Evolutionary conservation across 1,284 basidiomycete species (phyloP).

Genomic region (Moniliophthora roreri): DNA sequence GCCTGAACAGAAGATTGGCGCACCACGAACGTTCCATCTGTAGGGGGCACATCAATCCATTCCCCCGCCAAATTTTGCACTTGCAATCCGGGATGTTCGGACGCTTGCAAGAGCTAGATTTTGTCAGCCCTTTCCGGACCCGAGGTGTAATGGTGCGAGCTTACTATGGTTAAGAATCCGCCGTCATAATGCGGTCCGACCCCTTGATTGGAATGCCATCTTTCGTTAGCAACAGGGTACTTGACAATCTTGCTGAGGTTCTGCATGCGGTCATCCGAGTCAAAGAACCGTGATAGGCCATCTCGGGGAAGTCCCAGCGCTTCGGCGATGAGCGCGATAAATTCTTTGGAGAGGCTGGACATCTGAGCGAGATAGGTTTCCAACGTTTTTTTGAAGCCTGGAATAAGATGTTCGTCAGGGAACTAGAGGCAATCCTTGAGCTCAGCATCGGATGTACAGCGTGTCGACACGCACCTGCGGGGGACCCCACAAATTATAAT

Average conservation of each 20-base stretch:
- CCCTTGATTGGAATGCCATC: conserved; percentile 43
- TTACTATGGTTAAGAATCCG: conserved; percentile 67
- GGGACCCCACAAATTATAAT: conserved; percentile 63
- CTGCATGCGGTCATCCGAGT: conserved; percentile 50
- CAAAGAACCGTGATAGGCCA: conserved; percentile 56
- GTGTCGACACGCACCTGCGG: conserved; percentile 45
- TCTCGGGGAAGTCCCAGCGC: conserved; percentile 56
- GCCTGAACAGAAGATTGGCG: conserved; percentile 11
- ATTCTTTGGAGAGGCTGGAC: conserved; percentile 52
- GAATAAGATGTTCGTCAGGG: conserved; percentile 60
- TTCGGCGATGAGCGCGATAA: conserved; percentile 56
- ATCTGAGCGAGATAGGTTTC: conserved; percentile 54
- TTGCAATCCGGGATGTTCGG: conserved; percentile 61
- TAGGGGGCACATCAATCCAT: conserved; percentile 77
- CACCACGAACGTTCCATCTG: conserved; percentile 66
- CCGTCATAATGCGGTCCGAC: conserved; percentile 74
- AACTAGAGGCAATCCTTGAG: conserved; percentile 41
- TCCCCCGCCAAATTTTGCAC: conserved; percentile 67
- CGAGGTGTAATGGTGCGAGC: conserved; percentile 16
- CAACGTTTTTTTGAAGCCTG: conserved; percentile 55
- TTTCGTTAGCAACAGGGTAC: conserved; percentile 43
- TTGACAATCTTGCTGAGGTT: conserved; percentile 69
- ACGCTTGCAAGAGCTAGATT: conserved; percentile 62
- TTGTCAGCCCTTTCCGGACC: neutral
- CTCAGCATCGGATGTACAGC: neutral